These are phyloP conservation scores for Isoetes taiwanensis DNA, from an alignment of 75 land plant species.

Conservation along the genomic window DNA sequence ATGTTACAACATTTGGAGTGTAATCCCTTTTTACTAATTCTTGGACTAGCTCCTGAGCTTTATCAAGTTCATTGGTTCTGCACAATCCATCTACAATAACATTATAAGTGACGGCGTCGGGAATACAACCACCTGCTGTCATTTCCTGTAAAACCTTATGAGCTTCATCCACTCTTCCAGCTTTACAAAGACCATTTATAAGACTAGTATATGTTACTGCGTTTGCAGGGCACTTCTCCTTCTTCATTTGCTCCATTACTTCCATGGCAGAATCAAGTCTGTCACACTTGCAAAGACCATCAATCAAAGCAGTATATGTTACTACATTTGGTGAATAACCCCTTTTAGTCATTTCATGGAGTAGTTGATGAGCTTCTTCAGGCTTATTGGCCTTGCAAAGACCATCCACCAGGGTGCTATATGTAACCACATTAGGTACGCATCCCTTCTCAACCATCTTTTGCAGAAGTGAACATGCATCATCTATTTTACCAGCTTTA, in stretches of 20 bases:
- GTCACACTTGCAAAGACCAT: slow-evolving; percentile 53
- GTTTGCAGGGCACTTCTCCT: slow-evolving; percentile 29
- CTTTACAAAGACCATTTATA: slow-evolving; percentile 40
- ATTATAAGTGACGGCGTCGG: slow-evolving; percentile 20
- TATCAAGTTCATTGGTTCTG: slow-evolving; percentile 2
- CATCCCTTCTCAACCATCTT: slow-evolving; percentile 20
- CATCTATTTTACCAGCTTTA: slow-evolving; percentile 20
- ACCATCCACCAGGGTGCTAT: slow-evolving; percentile 37
- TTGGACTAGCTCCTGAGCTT: slow-evolving; percentile 15
- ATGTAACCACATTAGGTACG: slow-evolving; percentile 27
- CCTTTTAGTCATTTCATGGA: slow-evolving; percentile 29
- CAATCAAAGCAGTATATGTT: slow-evolving; percentile 37
- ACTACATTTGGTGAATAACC: slow-evolving; percentile 31
- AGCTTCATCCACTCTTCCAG: slow-evolving; percentile 23
- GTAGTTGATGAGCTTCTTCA: slow-evolving; percentile 42
- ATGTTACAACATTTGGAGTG: slow-evolving; percentile 8
- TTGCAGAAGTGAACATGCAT: slow-evolving; percentile 27
- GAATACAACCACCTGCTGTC: slow-evolving; percentile 22
- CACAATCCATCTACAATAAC: slow-evolving; percentile 25
- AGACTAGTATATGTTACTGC: slow-evolving; percentile 38
- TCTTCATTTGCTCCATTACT: slow-evolving; percentile 26
- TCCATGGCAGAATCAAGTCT: slow-evolving; percentile 28
- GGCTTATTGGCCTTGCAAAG: slow-evolving; percentile 35
- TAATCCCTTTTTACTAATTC: slow-evolving; percentile 16
- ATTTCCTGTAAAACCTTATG: slow-evolving; percentile 17